Evolutionary conservation across 495 filamentous ascomycete species (phyloP).

Genomic region (Penicillium paradoxum): DNA sequence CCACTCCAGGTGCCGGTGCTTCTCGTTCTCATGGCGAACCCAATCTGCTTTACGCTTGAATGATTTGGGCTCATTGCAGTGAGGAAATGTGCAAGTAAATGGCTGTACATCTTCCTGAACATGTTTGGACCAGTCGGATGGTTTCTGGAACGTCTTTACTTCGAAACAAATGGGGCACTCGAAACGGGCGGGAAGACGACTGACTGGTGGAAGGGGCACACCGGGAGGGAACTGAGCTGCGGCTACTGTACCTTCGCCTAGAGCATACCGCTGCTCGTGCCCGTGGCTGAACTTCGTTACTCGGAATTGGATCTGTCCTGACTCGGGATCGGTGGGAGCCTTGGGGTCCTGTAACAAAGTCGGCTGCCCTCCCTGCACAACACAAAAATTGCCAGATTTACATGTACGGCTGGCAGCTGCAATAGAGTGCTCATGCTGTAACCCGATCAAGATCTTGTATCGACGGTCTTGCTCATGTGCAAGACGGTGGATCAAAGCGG

Average conservation of each 20-base stretch:
- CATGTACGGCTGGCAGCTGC: constrained; percentile 53
- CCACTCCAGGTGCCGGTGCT: constrained; percentile 87
- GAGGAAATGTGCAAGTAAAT: constrained; percentile 87
- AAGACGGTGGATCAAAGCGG: constrained; percentile 74
- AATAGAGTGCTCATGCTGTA: constrained; percentile 64
- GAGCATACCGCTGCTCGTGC: constrained; percentile 58
- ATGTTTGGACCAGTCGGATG: constrained; percentile 97
- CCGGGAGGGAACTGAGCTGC: constrained; percentile 71
- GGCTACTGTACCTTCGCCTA: constrained; percentile 62
- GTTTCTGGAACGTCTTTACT: constrained; percentile 86
- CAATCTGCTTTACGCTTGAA: constrained; percentile 98
- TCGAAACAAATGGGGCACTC: constrained; percentile 91
- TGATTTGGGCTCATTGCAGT: constrained; percentile 82
- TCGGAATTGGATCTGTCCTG: constrained; percentile 47
- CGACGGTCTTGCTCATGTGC: constrained; percentile 72
- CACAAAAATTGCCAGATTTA: constrained; percentile 56
- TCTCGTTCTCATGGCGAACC: constrained; percentile 94
- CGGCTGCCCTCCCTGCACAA: constrained; percentile 56
- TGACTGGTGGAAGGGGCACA: constrained; percentile 77
- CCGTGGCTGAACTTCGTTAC: constrained; percentile 48
- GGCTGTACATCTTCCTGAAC: constrained; percentile 94
- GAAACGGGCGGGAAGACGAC: constrained; percentile 77
- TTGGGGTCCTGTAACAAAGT: constrained; percentile 47
- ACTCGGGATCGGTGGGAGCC: constrained; percentile 36
- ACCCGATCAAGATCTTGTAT: constrained; percentile 72